These are phyloP conservation scores for Chaetomium strumarium DNA, from an alignment of 2,329 filamentous ascomycete species.

Conservation along the genomic window DNA sequence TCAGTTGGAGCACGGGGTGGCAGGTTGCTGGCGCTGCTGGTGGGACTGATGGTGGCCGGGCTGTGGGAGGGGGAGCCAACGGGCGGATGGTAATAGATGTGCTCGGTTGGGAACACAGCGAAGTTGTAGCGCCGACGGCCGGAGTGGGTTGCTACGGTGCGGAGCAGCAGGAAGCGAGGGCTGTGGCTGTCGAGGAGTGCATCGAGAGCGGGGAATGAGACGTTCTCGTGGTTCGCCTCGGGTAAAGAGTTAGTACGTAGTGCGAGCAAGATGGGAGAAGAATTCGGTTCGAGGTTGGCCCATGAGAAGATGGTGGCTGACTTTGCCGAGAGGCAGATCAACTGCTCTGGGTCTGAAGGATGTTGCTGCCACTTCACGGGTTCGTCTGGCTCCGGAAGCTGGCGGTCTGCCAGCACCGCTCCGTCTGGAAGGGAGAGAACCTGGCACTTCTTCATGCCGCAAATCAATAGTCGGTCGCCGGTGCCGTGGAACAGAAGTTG, in stretches of 20 bases:
- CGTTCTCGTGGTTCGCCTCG: neutral
- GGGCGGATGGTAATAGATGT: neutral
- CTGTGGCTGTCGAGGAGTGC: slow-evolving; percentile 10
- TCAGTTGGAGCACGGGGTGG: neutral
- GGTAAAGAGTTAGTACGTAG: neutral
- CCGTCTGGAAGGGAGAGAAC: slow-evolving; percentile 9
- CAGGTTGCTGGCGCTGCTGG: no score
- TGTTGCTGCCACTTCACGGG: slow-evolving; percentile 1
- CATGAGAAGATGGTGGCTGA: neutral
- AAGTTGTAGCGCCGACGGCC: neutral
- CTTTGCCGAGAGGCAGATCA: neutral
- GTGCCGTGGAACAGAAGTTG: slow-evolving; percentile 12
- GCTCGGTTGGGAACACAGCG: slow-evolving; percentile 15
- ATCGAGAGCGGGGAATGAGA: neutral
- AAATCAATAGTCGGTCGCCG: slow-evolving; percentile 5
- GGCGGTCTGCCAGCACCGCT: neutral
- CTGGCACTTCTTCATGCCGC: slow-evolving; percentile 4
- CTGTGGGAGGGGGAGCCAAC: no score
- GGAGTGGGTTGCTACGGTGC: neutral
- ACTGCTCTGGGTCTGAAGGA: neutral
- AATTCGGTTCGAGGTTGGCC: neutral
- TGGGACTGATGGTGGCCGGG: no score
- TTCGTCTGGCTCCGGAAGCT: neutral
- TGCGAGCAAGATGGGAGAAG: neutral
- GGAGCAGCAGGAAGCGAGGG: neutral